Base-by-base conservation (phyloP, 148 eudicot genomes). In the Vaccinium myrtillus region DNA sequence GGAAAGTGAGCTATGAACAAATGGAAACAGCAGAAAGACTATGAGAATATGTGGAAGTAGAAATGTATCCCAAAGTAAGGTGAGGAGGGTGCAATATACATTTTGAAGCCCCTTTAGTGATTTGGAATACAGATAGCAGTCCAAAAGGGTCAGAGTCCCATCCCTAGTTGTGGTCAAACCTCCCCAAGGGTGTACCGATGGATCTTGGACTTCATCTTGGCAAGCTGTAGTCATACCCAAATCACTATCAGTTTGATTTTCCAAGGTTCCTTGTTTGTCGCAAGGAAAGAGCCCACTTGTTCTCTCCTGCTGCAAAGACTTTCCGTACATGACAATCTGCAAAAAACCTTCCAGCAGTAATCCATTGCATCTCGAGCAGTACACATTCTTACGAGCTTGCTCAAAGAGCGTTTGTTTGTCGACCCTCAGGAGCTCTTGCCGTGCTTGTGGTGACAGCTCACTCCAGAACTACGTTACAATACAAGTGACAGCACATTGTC, bases 131-230 rank as follows among this genome's bases (percentile, higher is more conserved):
- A 95, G 71, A 78, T 94, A 97, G 90, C 94, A 93, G 87, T 97
- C 95, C 86, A 95, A 92, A 82, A 97, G 95, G 13, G 98, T 94
- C 56, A 97, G 96, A 25, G 89, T 88, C 81, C 93, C 98, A 85
- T 97, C 99, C 87, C 90, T 87, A 23, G 93, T 92, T 43, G 98
- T 89, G 77, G 90, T 95, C 79, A 97, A 89, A 86, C 99, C 99
- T 87, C 98, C 98, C 99, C 99, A 97, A 21, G 94, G 98, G 79
- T 97, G 99, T 71, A 95, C 96, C 56, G 98, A 94, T 80, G 99
- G 99, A 90, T 97, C 95, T 84, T 92, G 98, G 80, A 89, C 84
- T 87, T 93, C 98, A 86, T 91, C 92, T 80, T 91, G 89, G 85
- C 95, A 85, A 2, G 75, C 88, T 81, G 86, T 75, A 51, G 81